These are phyloP conservation scores for Cystobasidium sp. DNA, from an alignment of 1,284 basidiomycete species.

Conservation along the genomic window DNA sequence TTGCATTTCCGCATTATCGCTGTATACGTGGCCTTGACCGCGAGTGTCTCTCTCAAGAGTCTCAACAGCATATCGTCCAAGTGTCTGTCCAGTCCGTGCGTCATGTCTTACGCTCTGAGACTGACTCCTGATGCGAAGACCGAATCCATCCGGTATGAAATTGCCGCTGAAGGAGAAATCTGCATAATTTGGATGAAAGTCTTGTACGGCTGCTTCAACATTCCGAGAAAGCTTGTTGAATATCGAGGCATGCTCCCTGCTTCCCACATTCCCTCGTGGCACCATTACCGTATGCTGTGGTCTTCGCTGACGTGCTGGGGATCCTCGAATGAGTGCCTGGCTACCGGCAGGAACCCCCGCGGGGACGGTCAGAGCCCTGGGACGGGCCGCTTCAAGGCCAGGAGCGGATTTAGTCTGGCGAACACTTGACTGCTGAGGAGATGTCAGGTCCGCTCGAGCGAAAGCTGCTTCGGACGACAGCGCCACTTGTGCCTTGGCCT, in stretches of 20 bases:
- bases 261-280: too few species aligned
- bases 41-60: neutral
- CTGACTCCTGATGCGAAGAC: conserved; percentile 8
- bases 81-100: neutral
- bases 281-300: too few species aligned
- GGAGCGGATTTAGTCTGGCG: too few species aligned
- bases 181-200: neutral
- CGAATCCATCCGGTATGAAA: conserved; percentile 10
- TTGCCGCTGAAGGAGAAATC: conserved; percentile 1
- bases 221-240: conserved; percentile 1
- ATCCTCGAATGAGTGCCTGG: too few species aligned
- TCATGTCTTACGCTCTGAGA: neutral
- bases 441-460: too few species aligned
- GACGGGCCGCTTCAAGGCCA: too few species aligned
- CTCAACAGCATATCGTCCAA: neutral
- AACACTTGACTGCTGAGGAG: too few species aligned
- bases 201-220: neutral
- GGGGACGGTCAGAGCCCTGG: too few species aligned
- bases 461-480: too few species aligned
- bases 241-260: neutral
- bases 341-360: too few species aligned
- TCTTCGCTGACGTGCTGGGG: too few species aligned
- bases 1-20: neutral
- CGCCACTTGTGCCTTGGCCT: too few species aligned
- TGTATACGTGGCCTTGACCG: neutral